These are phyloP conservation scores for Verticillium klebahnii DNA, from an alignment of 2,329 filamentous ascomycete genomes.

Conservation along the genomic window DNA sequence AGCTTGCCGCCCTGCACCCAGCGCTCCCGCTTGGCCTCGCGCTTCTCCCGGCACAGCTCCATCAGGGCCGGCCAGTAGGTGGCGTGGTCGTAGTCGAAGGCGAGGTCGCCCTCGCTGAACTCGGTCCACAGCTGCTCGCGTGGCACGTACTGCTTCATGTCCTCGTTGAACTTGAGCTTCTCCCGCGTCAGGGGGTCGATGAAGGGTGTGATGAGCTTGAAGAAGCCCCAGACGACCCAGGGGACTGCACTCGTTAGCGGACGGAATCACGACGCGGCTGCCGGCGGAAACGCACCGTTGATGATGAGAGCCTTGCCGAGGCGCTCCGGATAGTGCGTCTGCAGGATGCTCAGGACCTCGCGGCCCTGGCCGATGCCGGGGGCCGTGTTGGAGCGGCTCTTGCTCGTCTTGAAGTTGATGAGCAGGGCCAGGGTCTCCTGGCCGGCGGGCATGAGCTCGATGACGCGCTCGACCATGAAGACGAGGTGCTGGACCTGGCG, in stretches of 20 bases:
- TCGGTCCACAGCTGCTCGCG: slow-evolving; percentile 75
- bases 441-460: slow-evolving; percentile 81
- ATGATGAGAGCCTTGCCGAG: slow-evolving; percentile 85
- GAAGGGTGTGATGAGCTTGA: slow-evolving; percentile 93
- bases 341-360: slow-evolving; percentile 84
- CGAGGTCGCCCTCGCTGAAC: slow-evolving; percentile 68
- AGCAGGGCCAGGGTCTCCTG: slow-evolving; percentile 84
- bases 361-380: slow-evolving; percentile 72
- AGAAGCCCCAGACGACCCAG: slow-evolving; percentile 88
- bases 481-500: slow-evolving; percentile 91
- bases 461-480: slow-evolving; percentile 87
- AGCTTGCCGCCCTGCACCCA: slow-evolving; percentile 79
- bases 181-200: slow-evolving; percentile 91
- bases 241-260: slow-evolving; percentile 55
- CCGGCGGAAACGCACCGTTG: slow-evolving; percentile 57
- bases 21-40: slow-evolving; percentile 57
- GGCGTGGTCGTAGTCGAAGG: slow-evolving; percentile 88
- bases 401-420: slow-evolving; percentile 85
- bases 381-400: slow-evolving; percentile 65
- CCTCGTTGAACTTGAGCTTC: slow-evolving; percentile 97
- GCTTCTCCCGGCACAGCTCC: slow-evolving; percentile 62
- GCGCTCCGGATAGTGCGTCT: slow-evolving; percentile 93
- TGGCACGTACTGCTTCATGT: slow-evolving; percentile 78
- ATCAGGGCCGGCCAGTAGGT: slow-evolving; percentile 86
- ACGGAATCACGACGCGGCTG: not conserved